These are phyloP conservation scores for Kokia cookei DNA, from an alignment of 441 rosid genomes.

Conservation along the genomic window DNA sequence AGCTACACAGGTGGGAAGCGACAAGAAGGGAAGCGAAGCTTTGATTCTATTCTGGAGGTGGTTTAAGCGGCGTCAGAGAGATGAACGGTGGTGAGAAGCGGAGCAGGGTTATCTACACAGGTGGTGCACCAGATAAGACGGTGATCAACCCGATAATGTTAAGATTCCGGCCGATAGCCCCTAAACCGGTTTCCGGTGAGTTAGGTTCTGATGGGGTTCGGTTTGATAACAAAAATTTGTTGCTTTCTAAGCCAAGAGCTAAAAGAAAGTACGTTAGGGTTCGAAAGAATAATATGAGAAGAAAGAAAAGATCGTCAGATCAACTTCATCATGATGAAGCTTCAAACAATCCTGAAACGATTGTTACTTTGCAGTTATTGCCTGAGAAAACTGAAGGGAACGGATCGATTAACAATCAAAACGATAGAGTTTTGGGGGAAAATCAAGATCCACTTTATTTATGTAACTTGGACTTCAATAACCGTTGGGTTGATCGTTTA, in stretches of 20 bases:
- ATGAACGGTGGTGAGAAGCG: slow-evolving; percentile 15
- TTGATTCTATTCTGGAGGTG: background rate
- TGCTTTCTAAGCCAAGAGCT: slow-evolving; percentile 16
- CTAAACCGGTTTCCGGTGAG: slow-evolving; percentile 36
- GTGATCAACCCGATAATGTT: slow-evolving; percentile 37
- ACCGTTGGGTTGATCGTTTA: slow-evolving; percentile 5
- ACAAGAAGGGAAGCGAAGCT: background rate
- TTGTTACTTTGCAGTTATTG: slow-evolving; percentile 52
- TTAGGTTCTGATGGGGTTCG: background rate
- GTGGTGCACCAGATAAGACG: slow-evolving; percentile 22
- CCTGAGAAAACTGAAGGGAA: slow-evolving; percentile 36
- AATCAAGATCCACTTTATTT: background rate
- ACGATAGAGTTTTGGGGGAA: slow-evolving; percentile 8
- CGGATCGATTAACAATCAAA: slow-evolving; percentile 8
- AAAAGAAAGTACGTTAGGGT: slow-evolving; percentile 56
- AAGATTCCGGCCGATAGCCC: slow-evolving; percentile 64
- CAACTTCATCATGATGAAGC: slow-evolving; percentile 20
- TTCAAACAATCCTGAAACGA: slow-evolving; percentile 1
- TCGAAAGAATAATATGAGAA: slow-evolving; percentile 24
- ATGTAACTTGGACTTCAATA: slow-evolving; percentile 9
- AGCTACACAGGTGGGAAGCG: no score
- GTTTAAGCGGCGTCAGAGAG: background rate
- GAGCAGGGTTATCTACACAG: slow-evolving; percentile 10
- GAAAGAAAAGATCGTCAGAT: slow-evolving; percentile 25
- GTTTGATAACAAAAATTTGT: slow-evolving; percentile 6